Evolutionary conservation across 345 rosid species (phyloP), one percentile per base, ranked within the genome.

Genomic region (Bretschneidera sinensis): DNA sequence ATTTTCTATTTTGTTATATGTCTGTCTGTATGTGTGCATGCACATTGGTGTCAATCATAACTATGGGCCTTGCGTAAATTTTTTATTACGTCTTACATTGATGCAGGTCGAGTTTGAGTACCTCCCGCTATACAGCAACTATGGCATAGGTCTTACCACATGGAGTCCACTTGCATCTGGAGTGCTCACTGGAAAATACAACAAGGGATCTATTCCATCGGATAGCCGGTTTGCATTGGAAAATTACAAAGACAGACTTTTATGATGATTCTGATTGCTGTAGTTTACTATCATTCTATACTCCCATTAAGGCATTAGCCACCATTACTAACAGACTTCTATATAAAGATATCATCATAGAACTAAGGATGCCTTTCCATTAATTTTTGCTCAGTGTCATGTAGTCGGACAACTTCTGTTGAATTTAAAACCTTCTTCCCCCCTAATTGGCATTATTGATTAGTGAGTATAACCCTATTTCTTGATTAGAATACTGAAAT

Each of bases 91-190:
- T 39, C 15, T 39, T 39, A 13, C 10, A 9, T 39, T 5, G 16
- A 24, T 76, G 68, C 74, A 90, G 97, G 96, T 90, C 58, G 99
- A 94, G 80, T 72, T 95, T 10, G 99, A 94, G 78, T 94, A 73
- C 75, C 78, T 90, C 21, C 95, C 99, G 43, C 73, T 94, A 28
- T 94, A 86, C 76, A 74, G 58, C 64, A 94, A 86, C 66, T 81
- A 90, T 79, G 97, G 96, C 69, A 56, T 94, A 49, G 99, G 99
- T 66, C 90, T 94, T 23, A 86, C 99, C 19, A 94, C 97, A 6
- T 94, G 99, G 99, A 94, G 99, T 61, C 99, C 99, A 47, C 96
- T 94, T 50, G 90, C 99, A 34, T 90, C 97, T 3, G 97, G 99
- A 47, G 99, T 94, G 57, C 97, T 94, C 74, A 86, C 96, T 66